A percentile compares a stretch with the other conserved stretches of the same genome.
Conservation (phyloP, 2,329 filamentous ascomycete genomes). For the Clonostachys rhizophaga region DNA sequence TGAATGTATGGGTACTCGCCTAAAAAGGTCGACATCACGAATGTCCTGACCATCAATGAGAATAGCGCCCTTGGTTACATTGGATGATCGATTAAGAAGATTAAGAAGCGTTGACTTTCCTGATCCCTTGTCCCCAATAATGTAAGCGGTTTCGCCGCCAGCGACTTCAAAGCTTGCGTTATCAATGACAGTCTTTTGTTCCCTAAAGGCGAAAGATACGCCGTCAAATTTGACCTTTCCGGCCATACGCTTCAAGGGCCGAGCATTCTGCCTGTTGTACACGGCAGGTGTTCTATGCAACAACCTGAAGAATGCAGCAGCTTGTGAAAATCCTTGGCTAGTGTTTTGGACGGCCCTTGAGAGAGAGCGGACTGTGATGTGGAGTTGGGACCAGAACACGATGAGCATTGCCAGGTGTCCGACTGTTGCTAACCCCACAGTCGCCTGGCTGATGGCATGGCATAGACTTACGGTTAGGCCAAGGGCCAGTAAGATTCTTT, state of each 20-base stretch:
- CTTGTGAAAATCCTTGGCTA: constrained; percentile 51
- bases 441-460: constrained; percentile 61
- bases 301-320: constrained; percentile 52
- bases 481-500: constrained; percentile 49
- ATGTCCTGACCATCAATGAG: constrained; percentile 53
- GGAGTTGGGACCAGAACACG: constrained; percentile 71
- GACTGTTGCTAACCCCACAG: constrained; percentile 51
- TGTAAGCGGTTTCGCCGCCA: constrained; percentile 50
- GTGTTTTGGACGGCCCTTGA: constrained; percentile 50
- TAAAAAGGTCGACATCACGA: constrained; percentile 44
- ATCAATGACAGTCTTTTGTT: constrained; percentile 52
- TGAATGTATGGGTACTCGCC: constrained; percentile 16
- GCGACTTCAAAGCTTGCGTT: constrained; percentile 44
- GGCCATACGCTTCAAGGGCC: constrained; percentile 41
- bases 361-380: constrained; percentile 68
- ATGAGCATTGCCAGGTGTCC: constrained; percentile 68
- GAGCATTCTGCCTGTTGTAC: constrained; percentile 43
- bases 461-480: constrained; percentile 63
- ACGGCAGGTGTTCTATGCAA: constrained; percentile 54
- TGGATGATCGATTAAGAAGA: constrained; percentile 56
- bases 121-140: constrained; percentile 56
- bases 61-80: constrained; percentile 47
- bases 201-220: constrained; percentile 56
- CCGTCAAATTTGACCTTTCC: constrained; percentile 50
- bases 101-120: constrained; percentile 56